Conservation (phyloP, 2,329 filamentous ascomycete species). For the Exophiala sideris region DNA sequence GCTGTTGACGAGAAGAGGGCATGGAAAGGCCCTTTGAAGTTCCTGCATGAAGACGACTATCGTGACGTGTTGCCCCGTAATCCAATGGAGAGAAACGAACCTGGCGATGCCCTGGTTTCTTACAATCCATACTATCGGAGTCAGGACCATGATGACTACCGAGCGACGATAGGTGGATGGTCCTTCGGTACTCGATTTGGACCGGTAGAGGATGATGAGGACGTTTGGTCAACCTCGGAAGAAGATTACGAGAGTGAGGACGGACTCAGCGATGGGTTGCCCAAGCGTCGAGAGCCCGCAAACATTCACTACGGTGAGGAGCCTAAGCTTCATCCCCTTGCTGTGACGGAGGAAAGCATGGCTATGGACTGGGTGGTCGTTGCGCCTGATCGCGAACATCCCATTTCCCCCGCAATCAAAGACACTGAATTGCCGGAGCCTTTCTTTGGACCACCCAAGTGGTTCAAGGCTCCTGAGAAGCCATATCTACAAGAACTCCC, state of each 20-base stretch:
- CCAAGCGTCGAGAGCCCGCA: not conserved
- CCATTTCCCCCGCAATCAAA: not conserved
- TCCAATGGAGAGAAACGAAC: not conserved
- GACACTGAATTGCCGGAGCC: conserved; percentile 1
- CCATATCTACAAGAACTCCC: conserved; percentile 11
- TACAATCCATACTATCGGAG: not conserved
- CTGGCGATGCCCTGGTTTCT: not conserved
- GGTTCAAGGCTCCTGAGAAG: conserved; percentile 1
- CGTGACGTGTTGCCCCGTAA: not conserved
- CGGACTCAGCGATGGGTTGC: no score
- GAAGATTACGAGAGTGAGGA: no score
- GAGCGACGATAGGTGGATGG: not conserved
- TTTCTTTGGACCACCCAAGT: not conserved
- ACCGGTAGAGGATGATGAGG: not conserved
- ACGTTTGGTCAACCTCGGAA: no score
- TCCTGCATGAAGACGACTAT: not conserved
- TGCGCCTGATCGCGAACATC: not conserved
- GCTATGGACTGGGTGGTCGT: not conserved
- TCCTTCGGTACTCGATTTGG: no score
- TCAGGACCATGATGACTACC: not conserved
- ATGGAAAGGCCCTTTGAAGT: not conserved
- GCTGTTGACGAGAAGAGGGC: not conserved
- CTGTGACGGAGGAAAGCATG: not conserved
- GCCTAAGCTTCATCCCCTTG: not conserved
- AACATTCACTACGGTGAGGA: not conserved